Conservation (phyloP, 2,329 filamentous ascomycete species). For the Stagonosporopsis chrysanthemi region DNA sequence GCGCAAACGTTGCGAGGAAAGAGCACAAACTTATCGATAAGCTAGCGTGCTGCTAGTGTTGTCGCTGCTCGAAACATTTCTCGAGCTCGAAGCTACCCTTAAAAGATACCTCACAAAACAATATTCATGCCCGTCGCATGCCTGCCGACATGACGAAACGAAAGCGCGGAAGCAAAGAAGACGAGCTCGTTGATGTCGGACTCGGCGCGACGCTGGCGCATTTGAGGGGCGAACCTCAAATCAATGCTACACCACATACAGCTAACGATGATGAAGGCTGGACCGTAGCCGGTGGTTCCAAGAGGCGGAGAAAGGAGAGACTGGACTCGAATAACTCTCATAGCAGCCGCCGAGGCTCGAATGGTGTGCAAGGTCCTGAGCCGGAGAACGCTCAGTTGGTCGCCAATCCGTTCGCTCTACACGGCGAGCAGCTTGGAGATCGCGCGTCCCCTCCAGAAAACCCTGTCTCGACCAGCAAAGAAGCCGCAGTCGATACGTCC, state of each 20-base stretch:
- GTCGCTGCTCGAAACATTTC: conserved; percentile 15
- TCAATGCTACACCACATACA: conserved; percentile 18
- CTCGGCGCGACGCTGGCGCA: conserved; percentile 42
- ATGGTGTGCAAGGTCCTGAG: conserved; percentile 1
- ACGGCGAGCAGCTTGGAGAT: conserved; percentile 20
- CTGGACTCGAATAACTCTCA: conserved; percentile 13
- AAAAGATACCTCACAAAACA: neutral
- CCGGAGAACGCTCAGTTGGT: neutral
- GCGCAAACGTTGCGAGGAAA: too few relatives aligned
- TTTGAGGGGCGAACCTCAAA: conserved; percentile 29
- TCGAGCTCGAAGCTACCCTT: neutral
- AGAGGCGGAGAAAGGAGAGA: conserved; percentile 34
- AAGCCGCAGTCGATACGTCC: conserved; percentile 4
- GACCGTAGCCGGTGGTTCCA: conserved; percentile 37
- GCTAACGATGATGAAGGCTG: conserved; percentile 36
- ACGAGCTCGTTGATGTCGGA: conserved; percentile 31
- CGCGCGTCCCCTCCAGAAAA: conserved; percentile 23
- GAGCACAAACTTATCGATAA: neutral
- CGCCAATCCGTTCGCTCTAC: conserved; percentile 28
- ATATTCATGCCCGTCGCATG: conserved; percentile 14
- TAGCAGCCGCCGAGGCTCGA: conserved; percentile 11
- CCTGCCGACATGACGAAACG: conserved; percentile 40
- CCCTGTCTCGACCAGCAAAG: conserved; percentile 27
- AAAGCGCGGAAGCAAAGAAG: conserved; percentile 34
- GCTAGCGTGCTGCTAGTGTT: conserved; percentile 7